Evolutionary conservation across 495 filamentous ascomycete species (phyloP).

Genomic region (Talaromyces nanjingensis): DNA sequence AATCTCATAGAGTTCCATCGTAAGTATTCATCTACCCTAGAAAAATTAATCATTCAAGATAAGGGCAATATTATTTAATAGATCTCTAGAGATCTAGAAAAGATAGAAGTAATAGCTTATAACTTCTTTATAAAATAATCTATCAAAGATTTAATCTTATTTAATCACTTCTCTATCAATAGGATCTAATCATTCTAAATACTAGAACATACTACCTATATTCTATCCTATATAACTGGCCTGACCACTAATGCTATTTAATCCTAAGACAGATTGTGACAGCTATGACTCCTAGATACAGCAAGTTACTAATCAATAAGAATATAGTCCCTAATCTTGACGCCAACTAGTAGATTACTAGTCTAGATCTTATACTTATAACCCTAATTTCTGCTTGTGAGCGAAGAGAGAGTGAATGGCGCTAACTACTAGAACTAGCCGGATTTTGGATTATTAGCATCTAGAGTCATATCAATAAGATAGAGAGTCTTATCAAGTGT

Average conservation of each 20-base stretch:
- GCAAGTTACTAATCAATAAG: conserved; percentile 44
- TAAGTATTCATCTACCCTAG: conserved; percentile 17
- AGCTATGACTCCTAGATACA: conserved; percentile 42
- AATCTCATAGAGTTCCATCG: conserved; percentile 37
- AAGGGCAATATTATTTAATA: conserved; percentile 29
- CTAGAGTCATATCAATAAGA: conserved; percentile 11
- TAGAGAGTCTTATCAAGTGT: conserved; percentile 25
- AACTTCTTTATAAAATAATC: conserved; percentile 49
- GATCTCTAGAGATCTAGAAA: conserved; percentile 15
- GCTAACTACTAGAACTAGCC: conserved; percentile 34
- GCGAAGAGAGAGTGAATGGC: conserved; percentile 24
- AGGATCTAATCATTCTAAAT: conserved; percentile 11
- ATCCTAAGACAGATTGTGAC: conserved; percentile 37
- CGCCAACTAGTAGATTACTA: conserved; percentile 30
- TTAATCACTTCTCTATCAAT: no score
- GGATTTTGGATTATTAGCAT: conserved; percentile 55
- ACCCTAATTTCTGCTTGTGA: conserved; percentile 24
- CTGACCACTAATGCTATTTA: conserved; percentile 31
- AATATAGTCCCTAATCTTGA: conserved; percentile 39
- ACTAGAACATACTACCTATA: conserved; percentile 28
- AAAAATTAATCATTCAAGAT: conserved; percentile 43
- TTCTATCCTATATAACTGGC: conserved; percentile 45
- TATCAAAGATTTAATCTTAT: conserved; percentile 10
- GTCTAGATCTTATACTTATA: conserved; percentile 43
- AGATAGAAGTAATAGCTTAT: conserved; percentile 23